These are phyloP conservation scores for Solanum corneliomulleri DNA, from an alignment of 257 asterid species.

Conservation along the genomic window DNA sequence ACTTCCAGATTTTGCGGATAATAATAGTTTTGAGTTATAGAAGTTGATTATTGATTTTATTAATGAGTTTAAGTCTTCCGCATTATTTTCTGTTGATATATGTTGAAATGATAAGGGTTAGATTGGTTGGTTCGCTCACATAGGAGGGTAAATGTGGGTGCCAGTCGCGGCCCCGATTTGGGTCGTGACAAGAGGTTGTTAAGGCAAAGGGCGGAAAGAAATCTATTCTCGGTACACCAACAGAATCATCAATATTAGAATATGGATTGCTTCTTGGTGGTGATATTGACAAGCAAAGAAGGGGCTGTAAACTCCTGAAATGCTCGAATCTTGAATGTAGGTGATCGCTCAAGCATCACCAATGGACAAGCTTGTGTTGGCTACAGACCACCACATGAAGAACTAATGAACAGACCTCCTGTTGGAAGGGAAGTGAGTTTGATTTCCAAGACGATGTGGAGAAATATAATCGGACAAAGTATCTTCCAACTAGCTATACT, in stretches of 20 bases:
- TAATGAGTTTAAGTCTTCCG: too few species aligned
- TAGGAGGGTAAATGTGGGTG: too few species aligned
- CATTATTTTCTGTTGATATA: too few species aligned
- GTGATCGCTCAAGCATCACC: slow-evolving; percentile 73
- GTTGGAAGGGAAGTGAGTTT: slow-evolving; percentile 45
- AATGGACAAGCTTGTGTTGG: slow-evolving; percentile 65
- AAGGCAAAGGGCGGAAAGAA: slow-evolving; percentile 41
- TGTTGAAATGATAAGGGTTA: too few species aligned
- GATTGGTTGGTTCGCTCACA: too few species aligned
- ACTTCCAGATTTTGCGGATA: too few species aligned
- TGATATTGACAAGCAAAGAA: slow-evolving; percentile 16
- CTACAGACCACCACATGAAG: slow-evolving; percentile 82
- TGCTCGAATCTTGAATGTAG: slow-evolving; percentile 8
- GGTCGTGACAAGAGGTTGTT: slow-evolving; percentile 62
- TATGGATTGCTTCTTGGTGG: slow-evolving; percentile 34
- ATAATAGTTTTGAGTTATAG: too few species aligned
- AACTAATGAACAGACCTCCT: slow-evolving; percentile 58
- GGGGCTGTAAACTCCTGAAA: slow-evolving; percentile 11
- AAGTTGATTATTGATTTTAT: too few species aligned
- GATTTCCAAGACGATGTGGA: slow-evolving; percentile 73
- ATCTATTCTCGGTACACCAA: slow-evolving; percentile 62
- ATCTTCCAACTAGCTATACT: slow-evolving; percentile 55
- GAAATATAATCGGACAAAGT: slow-evolving; percentile 75
- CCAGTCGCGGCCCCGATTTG: too few species aligned
- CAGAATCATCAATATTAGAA: slow-evolving; percentile 67